Percentiles rank a stretch among this genome's conserved stretches.
Evolutionary conservation across 2,329 filamentous ascomycete species (phyloP).

Genomic region (Phoma sp.): DNA sequence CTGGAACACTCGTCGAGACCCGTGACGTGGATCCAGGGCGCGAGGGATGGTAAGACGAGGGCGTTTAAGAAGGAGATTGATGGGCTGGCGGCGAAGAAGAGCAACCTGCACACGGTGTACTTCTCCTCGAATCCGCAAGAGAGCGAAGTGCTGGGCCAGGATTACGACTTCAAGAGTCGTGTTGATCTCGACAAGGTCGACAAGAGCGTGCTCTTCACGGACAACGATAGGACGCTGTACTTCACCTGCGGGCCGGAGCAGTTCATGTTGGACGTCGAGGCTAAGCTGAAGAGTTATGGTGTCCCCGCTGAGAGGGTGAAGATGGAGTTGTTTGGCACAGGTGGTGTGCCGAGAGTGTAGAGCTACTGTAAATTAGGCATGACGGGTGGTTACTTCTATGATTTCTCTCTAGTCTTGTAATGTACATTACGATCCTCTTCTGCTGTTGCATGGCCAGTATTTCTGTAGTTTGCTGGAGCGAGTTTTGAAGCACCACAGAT

Average conservation of each 20-base stretch:
- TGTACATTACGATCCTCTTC: neutral
- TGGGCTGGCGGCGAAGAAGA: slow-evolving; percentile 51
- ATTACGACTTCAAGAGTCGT: slow-evolving; percentile 66
- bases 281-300: slow-evolving; percentile 60
- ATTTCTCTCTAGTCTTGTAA: neutral
- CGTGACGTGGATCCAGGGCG: slow-evolving; percentile 69
- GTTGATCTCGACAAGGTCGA: slow-evolving; percentile 65
- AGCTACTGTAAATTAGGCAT: neutral
- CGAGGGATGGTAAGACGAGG: slow-evolving; percentile 57
- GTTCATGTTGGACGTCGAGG: slow-evolving; percentile 71
- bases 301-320: slow-evolving; percentile 66
- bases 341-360: slow-evolving; percentile 43
- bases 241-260: slow-evolving; percentile 73
- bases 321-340: slow-evolving; percentile 67
- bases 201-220: slow-evolving; percentile 62
- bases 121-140: slow-evolving; percentile 63
- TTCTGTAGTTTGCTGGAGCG: neutral
- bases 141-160: slow-evolving; percentile 55
- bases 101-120: slow-evolving; percentile 60
- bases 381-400: slow-evolving; percentile 2
- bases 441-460: neutral
- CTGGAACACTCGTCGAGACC: slow-evolving; percentile 48
- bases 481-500: neutral
- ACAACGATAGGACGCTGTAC: slow-evolving; percentile 65
- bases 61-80: slow-evolving; percentile 64